Evolutionary conservation across 345 rosid genomes (phyloP).

Genomic region (Linum usitatissimum): DNA sequence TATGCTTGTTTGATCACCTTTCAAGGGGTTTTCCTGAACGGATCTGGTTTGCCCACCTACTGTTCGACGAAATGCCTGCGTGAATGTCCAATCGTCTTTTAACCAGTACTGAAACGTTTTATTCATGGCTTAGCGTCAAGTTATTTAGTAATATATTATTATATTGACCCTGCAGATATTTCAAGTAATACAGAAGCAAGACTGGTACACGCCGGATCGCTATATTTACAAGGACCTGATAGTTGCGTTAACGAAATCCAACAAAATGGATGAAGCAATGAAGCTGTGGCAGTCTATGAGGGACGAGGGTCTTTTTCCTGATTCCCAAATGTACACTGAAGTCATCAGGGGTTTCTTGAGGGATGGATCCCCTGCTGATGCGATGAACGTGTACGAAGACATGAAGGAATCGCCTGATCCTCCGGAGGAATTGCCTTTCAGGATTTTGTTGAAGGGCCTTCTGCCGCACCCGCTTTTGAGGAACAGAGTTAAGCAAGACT

Average conservation of each 20-base stretch:
- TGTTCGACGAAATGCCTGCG: slow-evolving; percentile 37
- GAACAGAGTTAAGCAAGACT: slow-evolving; percentile 84
- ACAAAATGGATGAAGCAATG: slow-evolving; percentile 79
- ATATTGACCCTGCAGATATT: slow-evolving; percentile 46
- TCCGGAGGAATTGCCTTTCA: slow-evolving; percentile 78
- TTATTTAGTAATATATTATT: background rate
- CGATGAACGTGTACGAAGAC: slow-evolving; percentile 90
- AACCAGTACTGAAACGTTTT: background rate
- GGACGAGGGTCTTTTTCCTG: slow-evolving; percentile 67
- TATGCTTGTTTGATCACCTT: background rate
- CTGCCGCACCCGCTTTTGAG: slow-evolving; percentile 80
- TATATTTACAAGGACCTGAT: slow-evolving; percentile 81
- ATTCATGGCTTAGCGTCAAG: background rate
- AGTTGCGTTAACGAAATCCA: slow-evolving; percentile 45
- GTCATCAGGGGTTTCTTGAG: slow-evolving; percentile 70
- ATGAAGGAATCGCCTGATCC: slow-evolving; percentile 91
- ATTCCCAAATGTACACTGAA: slow-evolving; percentile 81
- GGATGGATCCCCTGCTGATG: slow-evolving; percentile 82
- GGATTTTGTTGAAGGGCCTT: slow-evolving; percentile 81
- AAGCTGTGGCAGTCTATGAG: slow-evolving; percentile 63
- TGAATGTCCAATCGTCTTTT: background rate
- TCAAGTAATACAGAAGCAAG: slow-evolving; percentile 60
- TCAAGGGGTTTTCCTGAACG: background rate
- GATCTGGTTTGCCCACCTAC: background rate
- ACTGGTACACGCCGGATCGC: slow-evolving; percentile 75